Conservation (phyloP, 768 basidiomycete genomes). For the Pleurotus citrinopileatus region DNA sequence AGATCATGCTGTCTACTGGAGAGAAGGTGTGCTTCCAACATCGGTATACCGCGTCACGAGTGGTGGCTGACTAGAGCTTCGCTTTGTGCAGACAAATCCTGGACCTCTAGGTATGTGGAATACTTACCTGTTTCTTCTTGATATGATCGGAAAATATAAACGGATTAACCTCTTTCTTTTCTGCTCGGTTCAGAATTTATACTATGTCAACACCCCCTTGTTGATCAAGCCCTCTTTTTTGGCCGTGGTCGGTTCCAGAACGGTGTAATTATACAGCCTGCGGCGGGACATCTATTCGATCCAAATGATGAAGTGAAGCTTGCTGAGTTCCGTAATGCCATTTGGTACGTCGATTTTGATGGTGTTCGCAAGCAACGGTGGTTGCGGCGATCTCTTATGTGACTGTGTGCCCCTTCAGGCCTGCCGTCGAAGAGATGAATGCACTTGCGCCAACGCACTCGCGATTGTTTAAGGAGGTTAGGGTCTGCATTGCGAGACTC, state of each 20-base stretch:
- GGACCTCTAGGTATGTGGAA: constrained; percentile 3
- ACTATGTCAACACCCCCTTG: constrained; percentile 14
- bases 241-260: constrained; percentile 30
- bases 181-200: constrained; percentile 2
- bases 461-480: constrained; percentile 8
- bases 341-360: constrained; percentile 23
- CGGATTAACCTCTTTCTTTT: background rate
- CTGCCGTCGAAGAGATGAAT: constrained; percentile 47
- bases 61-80: background rate
- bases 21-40: constrained; percentile 15
- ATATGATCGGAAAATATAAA: too few relatives aligned
- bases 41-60: background rate
- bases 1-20: constrained; percentile 20
- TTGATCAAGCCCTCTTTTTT: constrained; percentile 37
- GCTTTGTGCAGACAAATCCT: background rate
- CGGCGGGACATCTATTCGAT: constrained; percentile 23
- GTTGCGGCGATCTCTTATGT: too few relatives aligned
- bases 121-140: too few relatives aligned
- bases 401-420: constrained; percentile 28
- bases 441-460: constrained; percentile 34
- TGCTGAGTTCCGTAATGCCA: constrained; percentile 26
- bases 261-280: constrained; percentile 30
- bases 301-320: constrained; percentile 23
- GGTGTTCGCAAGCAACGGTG: too few relatives aligned
- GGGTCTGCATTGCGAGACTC: background rate